These are phyloP conservation scores for Rhodamnia rubescens DNA, from an alignment of 345 rosid species.

Conservation along the genomic window DNA sequence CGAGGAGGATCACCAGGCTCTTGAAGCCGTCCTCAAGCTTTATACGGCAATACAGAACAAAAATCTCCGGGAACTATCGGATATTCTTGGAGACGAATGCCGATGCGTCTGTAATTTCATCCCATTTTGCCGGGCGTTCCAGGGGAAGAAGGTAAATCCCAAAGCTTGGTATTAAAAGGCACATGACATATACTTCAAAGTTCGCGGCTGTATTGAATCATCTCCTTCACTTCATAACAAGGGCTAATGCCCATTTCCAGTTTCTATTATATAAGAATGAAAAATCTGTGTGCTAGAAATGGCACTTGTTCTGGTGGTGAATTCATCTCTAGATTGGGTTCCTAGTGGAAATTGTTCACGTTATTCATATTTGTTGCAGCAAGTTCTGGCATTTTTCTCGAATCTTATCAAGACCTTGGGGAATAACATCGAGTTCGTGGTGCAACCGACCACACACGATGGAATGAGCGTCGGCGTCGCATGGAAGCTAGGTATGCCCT, in stretches of 20 bases:
- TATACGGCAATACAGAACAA: conserved; percentile 36
- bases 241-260: not conserved
- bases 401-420: conserved; percentile 41
- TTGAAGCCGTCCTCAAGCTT: conserved; percentile 53
- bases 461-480: conserved; percentile 57
- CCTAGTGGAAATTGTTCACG: not conserved
- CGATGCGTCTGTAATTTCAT: conserved; percentile 49
- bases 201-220: not conserved
- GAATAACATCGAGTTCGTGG: conserved; percentile 37
- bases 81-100: conserved; percentile 65
- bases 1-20: conserved; percentile 26
- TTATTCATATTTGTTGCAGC: conserved; percentile 23
- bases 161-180: not conserved
- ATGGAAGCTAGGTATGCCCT: conserved; percentile 49
- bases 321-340: not conserved
- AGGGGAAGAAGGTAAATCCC: conserved; percentile 57
- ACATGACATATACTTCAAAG: not conserved
- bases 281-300: not conserved
- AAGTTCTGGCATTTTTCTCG: conserved; percentile 59
- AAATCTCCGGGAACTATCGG: conserved; percentile 33
- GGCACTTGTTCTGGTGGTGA: not conserved
- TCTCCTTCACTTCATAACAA: not conserved
- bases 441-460: conserved; percentile 42
- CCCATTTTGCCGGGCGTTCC: conserved; percentile 33
- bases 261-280: not conserved